phyloP scores from a whole-genome alignment of 148 eudicot genomes.

The Tetragonia tetragonoides region DNA sequence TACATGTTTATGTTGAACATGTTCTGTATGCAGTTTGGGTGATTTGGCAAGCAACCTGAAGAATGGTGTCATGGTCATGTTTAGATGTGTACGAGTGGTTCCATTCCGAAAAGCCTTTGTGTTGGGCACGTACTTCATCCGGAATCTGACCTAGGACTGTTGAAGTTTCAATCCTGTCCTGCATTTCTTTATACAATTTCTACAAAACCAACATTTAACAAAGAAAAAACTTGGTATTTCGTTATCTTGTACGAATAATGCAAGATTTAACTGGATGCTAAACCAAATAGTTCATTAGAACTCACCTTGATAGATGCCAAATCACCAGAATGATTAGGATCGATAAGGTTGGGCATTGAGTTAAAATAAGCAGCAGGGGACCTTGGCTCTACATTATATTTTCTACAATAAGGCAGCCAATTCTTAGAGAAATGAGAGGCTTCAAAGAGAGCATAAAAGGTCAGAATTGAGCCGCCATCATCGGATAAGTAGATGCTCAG shows the following conservation, averaged over 20 bases:
- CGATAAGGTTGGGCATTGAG: constrained; percentile 20
- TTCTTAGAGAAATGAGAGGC: constrained; percentile 54
- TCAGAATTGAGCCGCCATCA: constrained; percentile 71
- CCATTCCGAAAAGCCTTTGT: constrained; percentile 78
- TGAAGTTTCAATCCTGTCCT: constrained; percentile 45
- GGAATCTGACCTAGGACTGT: constrained; percentile 41
- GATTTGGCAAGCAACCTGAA: constrained; percentile 44
- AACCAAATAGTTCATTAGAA: neutral
- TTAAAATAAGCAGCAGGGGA: constrained; percentile 67
- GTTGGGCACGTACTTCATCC: constrained; percentile 36
- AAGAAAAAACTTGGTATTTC: neutral
- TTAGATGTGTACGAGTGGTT: constrained; percentile 42
- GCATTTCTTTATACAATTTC: constrained; percentile 72
- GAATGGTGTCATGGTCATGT: constrained; percentile 64
- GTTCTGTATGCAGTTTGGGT: neutral
- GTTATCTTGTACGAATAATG: too few relatives aligned
- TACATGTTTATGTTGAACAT: too few relatives aligned
- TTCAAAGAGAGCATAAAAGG: constrained; percentile 70
- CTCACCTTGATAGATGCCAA: constrained; percentile 53
- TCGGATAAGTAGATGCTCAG: constrained; percentile 71
- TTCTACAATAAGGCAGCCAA: constrained; percentile 79
- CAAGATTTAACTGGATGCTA: too few relatives aligned
- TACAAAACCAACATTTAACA: constrained; percentile 13
- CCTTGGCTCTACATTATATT: constrained; percentile 55
- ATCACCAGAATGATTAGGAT: constrained; percentile 24